Evolutionary conservation across 2,329 filamentous ascomycete species (phyloP), one percentile per base, ranked within the genome.

Genomic region (Cladosporium sp.): DNA sequence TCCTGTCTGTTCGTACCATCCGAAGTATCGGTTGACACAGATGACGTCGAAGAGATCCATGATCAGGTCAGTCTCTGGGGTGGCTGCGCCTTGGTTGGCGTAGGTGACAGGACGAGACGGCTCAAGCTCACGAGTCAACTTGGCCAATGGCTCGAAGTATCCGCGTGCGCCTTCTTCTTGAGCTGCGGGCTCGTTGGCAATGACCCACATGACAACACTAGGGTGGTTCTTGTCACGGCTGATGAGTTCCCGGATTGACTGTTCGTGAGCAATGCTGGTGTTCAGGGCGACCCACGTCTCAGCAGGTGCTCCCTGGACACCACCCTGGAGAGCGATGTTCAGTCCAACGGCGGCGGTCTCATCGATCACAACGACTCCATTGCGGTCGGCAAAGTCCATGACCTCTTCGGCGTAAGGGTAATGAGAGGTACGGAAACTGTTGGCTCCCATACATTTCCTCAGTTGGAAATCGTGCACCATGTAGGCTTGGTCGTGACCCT

Each of bases 381-480:
- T 32, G 30, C 63, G 63, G 21, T 65, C 63, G 41, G 63, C 63
- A 38, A 59, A 65, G 4, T 65, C 63, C 63, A 65, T 65, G 26
- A 65, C 34, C 14, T 65, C 63, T 59, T 65, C 63, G 21, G 63
- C 54, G 30, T 65, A 65, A 24, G 63, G 63, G 21, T 65, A 65
- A n/a, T 65, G 63, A 3, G 63, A 65, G 12, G 63, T 65, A 21
- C 63, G 63, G 54, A 65, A 65, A 15, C 54, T 59, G 54, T 65
- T 65, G 10, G 63, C 63, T 8, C 63, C 63, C n/a, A 65, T 65
- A 54, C 63, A 65, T 1, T 65, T 26, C n/a, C 38, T 34, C 21
- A 65, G 41, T 7, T 65, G 30, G 54, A 65, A 65, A 47, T 65
- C 63, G 55, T 65, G 63, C 1, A 65, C 63, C 63, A 65, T 65